Evolutionary conservation across 257 asterid genomes (phyloP).

Genomic region (Penstemon newberryi): DNA sequence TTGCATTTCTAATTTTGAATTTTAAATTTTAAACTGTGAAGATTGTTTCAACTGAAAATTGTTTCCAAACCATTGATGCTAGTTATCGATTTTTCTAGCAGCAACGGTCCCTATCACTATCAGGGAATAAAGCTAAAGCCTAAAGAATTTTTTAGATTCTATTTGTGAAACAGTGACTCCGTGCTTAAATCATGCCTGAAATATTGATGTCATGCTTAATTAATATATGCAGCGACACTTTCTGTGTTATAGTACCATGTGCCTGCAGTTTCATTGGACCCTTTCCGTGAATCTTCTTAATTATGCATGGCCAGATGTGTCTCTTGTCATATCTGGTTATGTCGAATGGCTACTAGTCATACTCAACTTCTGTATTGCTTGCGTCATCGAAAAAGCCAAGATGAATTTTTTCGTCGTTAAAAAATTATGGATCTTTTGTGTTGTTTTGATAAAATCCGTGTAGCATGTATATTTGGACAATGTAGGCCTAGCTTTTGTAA

Average conservation of each 20-base stretch:
- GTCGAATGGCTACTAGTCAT: neutral
- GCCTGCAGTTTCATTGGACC: neutral
- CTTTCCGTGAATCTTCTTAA: neutral
- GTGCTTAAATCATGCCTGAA: neutral
- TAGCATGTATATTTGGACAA: neutral
- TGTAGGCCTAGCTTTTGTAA: too few relatives aligned
- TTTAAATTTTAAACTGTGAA: neutral
- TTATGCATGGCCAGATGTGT: neutral
- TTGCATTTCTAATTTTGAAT: conserved; percentile 19
- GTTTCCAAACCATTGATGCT: neutral
- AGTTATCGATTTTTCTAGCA: neutral
- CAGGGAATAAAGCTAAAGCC: neutral
- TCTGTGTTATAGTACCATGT: neutral
- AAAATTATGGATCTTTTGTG: neutral
- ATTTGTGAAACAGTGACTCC: neutral
- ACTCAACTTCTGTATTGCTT: neutral
- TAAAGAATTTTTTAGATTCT: neutral
- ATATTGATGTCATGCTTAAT: neutral
- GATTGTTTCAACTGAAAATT: conserved; percentile 10
- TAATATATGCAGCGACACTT: neutral
- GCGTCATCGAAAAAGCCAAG: too few relatives aligned
- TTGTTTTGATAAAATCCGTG: neutral
- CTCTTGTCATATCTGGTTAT: neutral
- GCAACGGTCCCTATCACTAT: conserved; percentile 9
- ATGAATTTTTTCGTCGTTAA: too few relatives aligned